These are phyloP conservation scores for Neonectria faginata DNA, from an alignment of 2,329 filamentous ascomycete species.

Conservation along the genomic window DNA sequence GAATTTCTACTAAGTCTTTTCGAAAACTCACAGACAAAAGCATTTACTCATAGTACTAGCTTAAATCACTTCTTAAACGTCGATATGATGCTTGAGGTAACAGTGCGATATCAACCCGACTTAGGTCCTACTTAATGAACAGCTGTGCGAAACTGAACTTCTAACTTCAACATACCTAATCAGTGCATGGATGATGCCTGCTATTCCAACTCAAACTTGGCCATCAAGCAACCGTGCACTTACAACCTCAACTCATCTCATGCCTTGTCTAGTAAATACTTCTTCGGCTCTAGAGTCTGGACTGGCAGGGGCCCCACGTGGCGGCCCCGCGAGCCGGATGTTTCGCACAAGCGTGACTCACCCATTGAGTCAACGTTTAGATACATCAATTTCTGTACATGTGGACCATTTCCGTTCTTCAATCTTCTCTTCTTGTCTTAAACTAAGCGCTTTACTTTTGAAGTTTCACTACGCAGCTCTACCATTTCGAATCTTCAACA, in stretches of 20 bases:
- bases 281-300: background rate
- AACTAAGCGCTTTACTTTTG: background rate
- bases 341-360: conserved; percentile 16
- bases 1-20: background rate
- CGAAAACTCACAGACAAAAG: background rate
- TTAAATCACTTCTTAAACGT: background rate
- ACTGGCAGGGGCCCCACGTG: conserved; percentile 11
- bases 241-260: background rate
- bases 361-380: background rate
- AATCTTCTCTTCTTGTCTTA: background rate
- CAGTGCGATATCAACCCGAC: background rate
- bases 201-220: background rate
- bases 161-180: background rate
- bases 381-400: background rate
- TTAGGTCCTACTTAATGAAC: background rate
- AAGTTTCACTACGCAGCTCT: background rate
- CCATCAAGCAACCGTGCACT: background rate
- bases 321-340: background rate
- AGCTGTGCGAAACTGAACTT: background rate
- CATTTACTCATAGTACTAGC: background rate
- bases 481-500: background rate
- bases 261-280: background rate
- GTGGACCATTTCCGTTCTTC: too few species aligned
- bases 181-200: background rate
- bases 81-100: background rate